Percentiles rank a stretch among this genome's conserved stretches.
phyloP scores from a whole-genome alignment of 768 basidiomycete genomes.

The Suillus ampliporus region DNA sequence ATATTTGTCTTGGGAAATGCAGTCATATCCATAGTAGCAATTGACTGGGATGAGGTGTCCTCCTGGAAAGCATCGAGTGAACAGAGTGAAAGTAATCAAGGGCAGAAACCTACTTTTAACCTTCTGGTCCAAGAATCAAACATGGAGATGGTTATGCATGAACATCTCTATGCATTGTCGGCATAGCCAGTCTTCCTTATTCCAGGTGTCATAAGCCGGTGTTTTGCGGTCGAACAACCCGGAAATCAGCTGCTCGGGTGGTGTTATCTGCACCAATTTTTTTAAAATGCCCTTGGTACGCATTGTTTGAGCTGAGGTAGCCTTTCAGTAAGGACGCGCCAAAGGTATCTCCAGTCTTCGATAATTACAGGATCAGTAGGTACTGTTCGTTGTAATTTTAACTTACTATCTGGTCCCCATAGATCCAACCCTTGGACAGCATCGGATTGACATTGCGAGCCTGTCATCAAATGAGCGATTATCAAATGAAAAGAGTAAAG shows the following conservation, averaged over 20 bases:
- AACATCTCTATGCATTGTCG: conserved; percentile 31
- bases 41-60: conserved; percentile 23
- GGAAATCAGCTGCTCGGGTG: conserved; percentile 15
- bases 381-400: background rate
- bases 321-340: conserved; percentile 12
- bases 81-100: background rate
- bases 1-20: conserved; percentile 26
- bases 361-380: background rate
- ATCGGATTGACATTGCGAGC: conserved; percentile 21
- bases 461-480: conserved; percentile 11
- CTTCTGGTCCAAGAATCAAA: conserved; percentile 32
- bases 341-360: conserved; percentile 23
- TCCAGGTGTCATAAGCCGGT: conserved; percentile 28
- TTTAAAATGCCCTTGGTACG: conserved; percentile 10
- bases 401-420: conserved; percentile 35
- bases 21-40: conserved; percentile 41
- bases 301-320: conserved; percentile 6
- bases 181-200: conserved; percentile 37
- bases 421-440: conserved; percentile 18
- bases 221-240: conserved; percentile 24
- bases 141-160: conserved; percentile 28
- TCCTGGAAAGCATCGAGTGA: conserved; percentile 1
- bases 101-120: conserved; percentile 21
- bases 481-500: background rate
- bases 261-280: conserved; percentile 10